Evolutionary conservation across 2,329 filamentous ascomycete species (phyloP), one percentile per base, ranked within the genome.

Genomic region (Gliomastix tumulicola): DNA sequence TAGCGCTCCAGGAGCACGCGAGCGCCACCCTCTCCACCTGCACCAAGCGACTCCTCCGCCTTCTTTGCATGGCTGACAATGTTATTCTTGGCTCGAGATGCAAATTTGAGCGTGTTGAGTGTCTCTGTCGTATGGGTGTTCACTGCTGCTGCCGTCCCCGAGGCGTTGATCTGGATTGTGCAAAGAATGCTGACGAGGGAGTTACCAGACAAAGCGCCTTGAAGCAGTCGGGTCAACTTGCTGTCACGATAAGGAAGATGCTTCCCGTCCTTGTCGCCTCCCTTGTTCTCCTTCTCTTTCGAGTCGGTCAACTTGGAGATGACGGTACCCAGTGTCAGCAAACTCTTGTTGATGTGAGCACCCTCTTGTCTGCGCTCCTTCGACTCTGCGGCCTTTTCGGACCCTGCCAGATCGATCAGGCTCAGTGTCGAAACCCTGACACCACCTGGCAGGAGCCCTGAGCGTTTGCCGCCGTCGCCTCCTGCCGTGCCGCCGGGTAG

Each of bases 331-430:
- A 98, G 69, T 1, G 92, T 98, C 40, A 98, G 76, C 53, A 98
- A 65, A 58, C 88, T 96, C 66, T 97, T 97, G 69, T 98, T 98
- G 65, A 98, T 98, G 56, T 98, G 92, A 11, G 90, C 90, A 44
- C 92, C 92, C 62, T 98, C 92, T 13, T 88, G 87, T 32, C 92
- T 77, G 36, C 92, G 79, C 63, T 97, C 92, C 57, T 97, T 98
- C 37, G 83, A 85, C 52, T 97, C 92, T 4, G 92, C 92, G 28
- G 92, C 92, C 60, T 90, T 88, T 57, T 98, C 92, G 1, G 92
- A 97, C 27, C 92, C 92, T 37, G 92, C 92, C 48, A 98, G 68
- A 73, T 98, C 92, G 46, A 98, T 98, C 55, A 98, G 65, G 55
- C 89, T 96, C 39, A 98, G 65, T 0, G 92, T 97, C 13, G 90